Evolutionary conservation across 768 basidiomycete species (phyloP).

Genomic region (Calvatia gigantea): DNA sequence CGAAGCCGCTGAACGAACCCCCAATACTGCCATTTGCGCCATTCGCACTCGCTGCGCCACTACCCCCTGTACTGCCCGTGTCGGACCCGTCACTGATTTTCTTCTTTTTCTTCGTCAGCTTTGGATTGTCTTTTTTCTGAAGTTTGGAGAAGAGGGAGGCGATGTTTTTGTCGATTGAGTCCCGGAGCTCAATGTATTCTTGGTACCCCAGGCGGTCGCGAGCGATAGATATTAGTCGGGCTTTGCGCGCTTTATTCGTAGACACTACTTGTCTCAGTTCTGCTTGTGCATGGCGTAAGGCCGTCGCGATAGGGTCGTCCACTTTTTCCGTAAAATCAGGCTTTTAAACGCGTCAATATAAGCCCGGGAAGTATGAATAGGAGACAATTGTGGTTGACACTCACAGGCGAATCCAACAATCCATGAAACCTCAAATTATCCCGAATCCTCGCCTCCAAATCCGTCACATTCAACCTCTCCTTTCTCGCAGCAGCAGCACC

Average conservation of each 20-base stretch:
- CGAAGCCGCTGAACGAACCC: conserved; percentile 26
- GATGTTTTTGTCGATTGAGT: conserved; percentile 86
- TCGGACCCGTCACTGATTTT: conserved; percentile 29
- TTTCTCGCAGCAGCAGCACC: conserved; percentile 72
- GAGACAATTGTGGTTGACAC: conserved; percentile 24
- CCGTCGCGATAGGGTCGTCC: conserved; percentile 92
- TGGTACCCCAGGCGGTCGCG: conserved; percentile 87
- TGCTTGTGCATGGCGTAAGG: conserved; percentile 83
- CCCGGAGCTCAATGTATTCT: conserved; percentile 84
- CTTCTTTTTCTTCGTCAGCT: conserved; percentile 80
- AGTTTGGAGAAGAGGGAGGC: conserved; percentile 69
- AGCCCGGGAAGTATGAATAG: neutral
- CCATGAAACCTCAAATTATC: conserved; percentile 80
- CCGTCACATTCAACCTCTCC: conserved; percentile 75
- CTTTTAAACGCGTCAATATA: conserved; percentile 29
- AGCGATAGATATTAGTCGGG: conserved; percentile 69
- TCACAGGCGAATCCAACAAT: conserved; percentile 63
- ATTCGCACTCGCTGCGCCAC: conserved; percentile 22
- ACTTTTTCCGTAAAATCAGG: conserved; percentile 75
- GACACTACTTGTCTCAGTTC: conserved; percentile 74
- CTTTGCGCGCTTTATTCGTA: conserved; percentile 81
- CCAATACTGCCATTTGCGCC: conserved; percentile 27
- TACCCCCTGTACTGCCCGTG: conserved; percentile 19
- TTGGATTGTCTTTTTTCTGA: conserved; percentile 77
- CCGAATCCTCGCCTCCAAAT: conserved; percentile 70